Evolutionary conservation across 805 yeast species (phyloP).

Genomic region (Myxozyma neglecta): DNA sequence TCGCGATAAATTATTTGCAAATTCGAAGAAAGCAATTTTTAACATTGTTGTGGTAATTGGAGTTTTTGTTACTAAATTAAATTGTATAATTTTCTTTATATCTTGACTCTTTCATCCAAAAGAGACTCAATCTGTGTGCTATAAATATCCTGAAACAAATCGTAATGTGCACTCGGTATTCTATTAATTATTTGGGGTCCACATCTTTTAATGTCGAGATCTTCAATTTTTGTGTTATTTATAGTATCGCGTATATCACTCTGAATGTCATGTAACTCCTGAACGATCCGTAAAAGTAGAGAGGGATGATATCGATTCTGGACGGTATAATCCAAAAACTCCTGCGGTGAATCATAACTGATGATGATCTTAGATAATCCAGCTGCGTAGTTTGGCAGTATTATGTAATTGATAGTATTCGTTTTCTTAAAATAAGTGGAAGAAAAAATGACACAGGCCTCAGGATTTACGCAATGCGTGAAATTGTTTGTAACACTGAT

Average conservation of each 20-base stretch:
- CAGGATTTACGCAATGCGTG: neutral
- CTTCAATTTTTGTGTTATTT: neutral
- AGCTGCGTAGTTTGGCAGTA: neutral
- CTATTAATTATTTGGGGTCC: neutral
- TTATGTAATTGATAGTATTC: neutral
- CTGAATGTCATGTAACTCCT: neutral
- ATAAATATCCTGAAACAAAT: neutral
- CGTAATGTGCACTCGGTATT: neutral
- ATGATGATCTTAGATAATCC: neutral
- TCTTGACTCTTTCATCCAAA: neutral
- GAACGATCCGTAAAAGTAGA: neutral
- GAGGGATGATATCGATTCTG: neutral
- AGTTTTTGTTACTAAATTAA: neutral
- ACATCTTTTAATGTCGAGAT: neutral
- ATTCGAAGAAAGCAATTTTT: neutral
- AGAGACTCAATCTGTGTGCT: neutral
- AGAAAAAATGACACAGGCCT: neutral
- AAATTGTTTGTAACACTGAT: neutral
- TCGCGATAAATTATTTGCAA: neutral
- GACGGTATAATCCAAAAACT: neutral
- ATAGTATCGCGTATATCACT: neutral
- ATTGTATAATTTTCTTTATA: neutral
- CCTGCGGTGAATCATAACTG: neutral
- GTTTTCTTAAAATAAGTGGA: too few species aligned
- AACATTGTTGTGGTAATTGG: neutral